phyloP scores from a whole-genome alignment of 208 protist genomes.

The Trichomonas gallinae region DNA sequence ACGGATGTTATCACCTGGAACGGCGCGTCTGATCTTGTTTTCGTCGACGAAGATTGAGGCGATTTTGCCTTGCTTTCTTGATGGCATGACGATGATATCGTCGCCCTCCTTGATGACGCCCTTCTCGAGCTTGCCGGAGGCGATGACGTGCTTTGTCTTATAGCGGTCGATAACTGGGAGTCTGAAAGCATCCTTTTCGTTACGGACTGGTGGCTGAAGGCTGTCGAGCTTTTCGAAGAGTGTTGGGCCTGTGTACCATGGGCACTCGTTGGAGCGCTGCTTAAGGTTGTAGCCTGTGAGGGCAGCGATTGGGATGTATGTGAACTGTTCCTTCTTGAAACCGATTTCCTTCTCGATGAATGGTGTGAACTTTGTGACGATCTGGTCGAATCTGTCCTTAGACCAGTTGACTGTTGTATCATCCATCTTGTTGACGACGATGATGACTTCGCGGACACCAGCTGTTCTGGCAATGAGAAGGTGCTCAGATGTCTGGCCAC shows the following conservation, averaged over 20 bases:
- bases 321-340: constrained; percentile 56
- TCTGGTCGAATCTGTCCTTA: constrained; percentile 69
- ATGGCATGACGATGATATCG: background rate
- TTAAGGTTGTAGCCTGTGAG: background rate
- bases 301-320: constrained; percentile 25
- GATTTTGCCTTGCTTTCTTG: background rate
- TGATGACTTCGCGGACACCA: constrained; percentile 77
- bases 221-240: constrained; percentile 19
- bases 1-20: constrained; percentile 13
- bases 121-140: background rate
- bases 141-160: background rate
- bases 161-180: constrained; percentile 18
- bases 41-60: background rate
- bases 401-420: constrained; percentile 65
- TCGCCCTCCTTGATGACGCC: background rate
- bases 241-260: constrained; percentile 25
- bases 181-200: background rate
- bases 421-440: constrained; percentile 99
- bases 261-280: background rate
- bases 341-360: constrained; percentile 76
- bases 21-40: background rate
- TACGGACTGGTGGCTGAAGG: background rate
- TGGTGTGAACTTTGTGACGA: constrained; percentile 68
- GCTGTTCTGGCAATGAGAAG: constrained; percentile 91
- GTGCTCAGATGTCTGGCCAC: constrained; percentile 96